phyloP scores from a whole-genome alignment of 371 early-diverging fungal genomes.

The Choanephora cucurbitarum region DNA sequence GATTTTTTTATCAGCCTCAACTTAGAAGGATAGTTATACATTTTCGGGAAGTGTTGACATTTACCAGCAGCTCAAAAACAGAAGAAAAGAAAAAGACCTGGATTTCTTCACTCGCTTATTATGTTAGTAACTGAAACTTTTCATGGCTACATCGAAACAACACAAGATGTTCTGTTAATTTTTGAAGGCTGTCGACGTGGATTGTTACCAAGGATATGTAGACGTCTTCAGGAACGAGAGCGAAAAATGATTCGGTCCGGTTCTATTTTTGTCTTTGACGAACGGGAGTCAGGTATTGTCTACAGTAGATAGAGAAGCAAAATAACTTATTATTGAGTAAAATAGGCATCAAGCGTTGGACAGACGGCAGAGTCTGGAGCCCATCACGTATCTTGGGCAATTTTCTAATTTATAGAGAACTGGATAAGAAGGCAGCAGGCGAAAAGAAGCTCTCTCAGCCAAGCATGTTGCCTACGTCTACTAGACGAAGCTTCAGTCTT shows the following conservation, averaged over 20 bases:
- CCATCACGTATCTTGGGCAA: constrained; percentile 71
- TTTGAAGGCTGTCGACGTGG: constrained; percentile 77
- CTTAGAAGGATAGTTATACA: too few relatives aligned
- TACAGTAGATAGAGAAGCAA: too few relatives aligned
- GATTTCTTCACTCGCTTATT: too few relatives aligned
- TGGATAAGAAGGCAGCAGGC: constrained; percentile 45
- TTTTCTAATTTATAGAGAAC: constrained; percentile 66
- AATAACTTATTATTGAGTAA: too few relatives aligned
- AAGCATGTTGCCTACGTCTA: constrained; percentile 25
- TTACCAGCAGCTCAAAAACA: too few relatives aligned
- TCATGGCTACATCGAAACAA: constrained; percentile 70
- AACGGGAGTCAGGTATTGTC: constrained; percentile 78
- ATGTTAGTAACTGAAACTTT: constrained; percentile 68
- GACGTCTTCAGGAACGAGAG: constrained; percentile 72
- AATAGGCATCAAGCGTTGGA: constrained; percentile 75
- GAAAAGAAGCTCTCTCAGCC: constrained; percentile 32
- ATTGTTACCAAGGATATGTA: constrained; percentile 61
- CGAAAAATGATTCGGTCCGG: constrained; percentile 69
- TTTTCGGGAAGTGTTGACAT: too few relatives aligned
- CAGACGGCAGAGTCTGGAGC: constrained; percentile 75
- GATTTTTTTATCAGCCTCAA: too few relatives aligned
- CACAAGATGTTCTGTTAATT: constrained; percentile 72
- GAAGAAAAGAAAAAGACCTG: constrained; percentile 9
- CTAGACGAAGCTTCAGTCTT: constrained; percentile 35
- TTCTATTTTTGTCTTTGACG: constrained; percentile 77